Evolutionary conservation across 306 rosid species (phyloP).

Genomic region (Mimosa pudica): DNA sequence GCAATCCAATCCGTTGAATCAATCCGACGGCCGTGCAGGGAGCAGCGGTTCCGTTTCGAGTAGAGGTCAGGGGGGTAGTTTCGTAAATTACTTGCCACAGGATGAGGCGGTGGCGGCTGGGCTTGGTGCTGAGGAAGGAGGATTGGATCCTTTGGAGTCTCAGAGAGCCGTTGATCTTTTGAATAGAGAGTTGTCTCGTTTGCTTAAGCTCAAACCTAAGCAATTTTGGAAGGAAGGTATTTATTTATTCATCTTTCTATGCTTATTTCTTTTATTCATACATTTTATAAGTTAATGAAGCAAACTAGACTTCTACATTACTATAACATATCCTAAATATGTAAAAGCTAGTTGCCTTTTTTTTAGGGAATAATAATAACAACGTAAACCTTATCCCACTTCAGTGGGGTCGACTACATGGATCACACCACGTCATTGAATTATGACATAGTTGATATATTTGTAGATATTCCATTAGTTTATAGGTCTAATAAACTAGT

Average conservation of each 20-base stretch:
- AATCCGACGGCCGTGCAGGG: constrained; percentile 39
- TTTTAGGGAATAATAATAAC: no score
- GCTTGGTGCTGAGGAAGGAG: constrained; percentile 82
- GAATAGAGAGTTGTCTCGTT: constrained; percentile 72
- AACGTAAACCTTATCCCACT: no score
- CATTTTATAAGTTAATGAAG: not conserved
- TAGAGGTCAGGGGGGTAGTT: constrained; percentile 51
- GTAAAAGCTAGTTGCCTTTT: no score
- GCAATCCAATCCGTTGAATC: constrained; percentile 45
- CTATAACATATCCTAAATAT: no score
- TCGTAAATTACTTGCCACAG: constrained; percentile 86
- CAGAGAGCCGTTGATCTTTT: constrained; percentile 93
- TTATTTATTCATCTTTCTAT: not conserved
- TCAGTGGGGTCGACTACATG: no score
- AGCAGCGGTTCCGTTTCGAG: constrained; percentile 11
- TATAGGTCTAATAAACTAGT: no score
- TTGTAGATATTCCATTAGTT: no score
- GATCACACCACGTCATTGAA: no score
- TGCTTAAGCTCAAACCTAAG: constrained; percentile 79
- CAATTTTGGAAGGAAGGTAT: constrained; percentile 93
- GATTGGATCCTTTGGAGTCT: constrained; percentile 83
- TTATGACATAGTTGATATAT: no score
- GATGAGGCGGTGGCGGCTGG: constrained; percentile 96
- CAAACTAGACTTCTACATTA: no score
- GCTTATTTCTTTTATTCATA: not conserved